Conservation (phyloP, 2,329 filamentous ascomycete genomes). For the Exophiala sideris region DNA sequence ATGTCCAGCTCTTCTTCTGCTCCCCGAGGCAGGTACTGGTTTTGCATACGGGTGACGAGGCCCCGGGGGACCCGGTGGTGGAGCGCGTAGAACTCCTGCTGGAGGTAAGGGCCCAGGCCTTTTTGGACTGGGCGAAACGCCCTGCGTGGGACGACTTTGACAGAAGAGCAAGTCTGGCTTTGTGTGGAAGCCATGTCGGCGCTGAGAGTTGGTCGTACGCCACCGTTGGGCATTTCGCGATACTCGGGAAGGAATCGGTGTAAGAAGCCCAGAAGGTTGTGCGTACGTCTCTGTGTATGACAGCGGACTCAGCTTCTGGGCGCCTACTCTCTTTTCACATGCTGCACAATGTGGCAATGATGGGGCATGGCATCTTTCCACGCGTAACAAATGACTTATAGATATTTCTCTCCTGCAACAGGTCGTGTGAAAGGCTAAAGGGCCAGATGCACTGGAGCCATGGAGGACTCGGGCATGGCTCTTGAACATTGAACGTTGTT, state of each 20-base stretch:
- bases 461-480: slow-evolving; percentile 10
- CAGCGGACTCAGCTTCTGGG: not conserved
- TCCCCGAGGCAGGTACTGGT: not conserved
- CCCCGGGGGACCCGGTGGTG: not conserved
- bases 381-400: slow-evolving; percentile 14
- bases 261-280: not conserved
- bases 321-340: not conserved
- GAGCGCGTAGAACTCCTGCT: not conserved
- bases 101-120: not conserved
- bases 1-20: not conserved
- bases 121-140: slow-evolving; percentile 6
- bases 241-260: not conserved
- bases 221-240: not conserved
- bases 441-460: slow-evolving; percentile 7
- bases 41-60: not conserved
- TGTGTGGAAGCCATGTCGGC: slow-evolving; percentile 9
- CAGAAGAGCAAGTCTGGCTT: not conserved
- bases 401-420: slow-evolving; percentile 16
- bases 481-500: slow-evolving; percentile 15
- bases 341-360: not conserved
- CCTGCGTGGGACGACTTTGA: not conserved
- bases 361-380: slow-evolving; percentile 2
- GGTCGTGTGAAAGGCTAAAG: slow-evolving; percentile 9
- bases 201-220: not conserved
- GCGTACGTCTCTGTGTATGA: too few species aligned